Evolutionary conservation across 371 early-diverging fungal species (phyloP), one percentile per base, ranked within the genome.

Genomic region (Caulochytrium protostelioides): DNA sequence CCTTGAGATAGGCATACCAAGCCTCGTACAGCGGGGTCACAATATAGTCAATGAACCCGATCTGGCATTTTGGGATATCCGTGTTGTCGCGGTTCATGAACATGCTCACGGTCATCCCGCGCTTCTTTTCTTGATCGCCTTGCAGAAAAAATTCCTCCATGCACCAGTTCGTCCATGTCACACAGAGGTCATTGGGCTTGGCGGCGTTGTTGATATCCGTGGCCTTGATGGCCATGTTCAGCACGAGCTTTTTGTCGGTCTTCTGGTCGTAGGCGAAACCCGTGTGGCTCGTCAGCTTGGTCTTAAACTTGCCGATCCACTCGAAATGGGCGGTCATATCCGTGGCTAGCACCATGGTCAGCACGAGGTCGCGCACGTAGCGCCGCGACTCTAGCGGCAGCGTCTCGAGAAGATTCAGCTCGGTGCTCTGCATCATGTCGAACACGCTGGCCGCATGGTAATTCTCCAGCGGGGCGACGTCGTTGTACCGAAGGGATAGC

Each of bases 311-410:
- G 19, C 46, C 46, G 10, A 66, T 41, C 31, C 53, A 65, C 45
- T 69, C 68, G 49, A 64, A 69, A 35, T 68, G 69, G 39, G 37
- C 22, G 6, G 37, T 22, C 62, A 65, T 62, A 38, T 66, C 67
- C 16, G 67, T 66, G 5, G 65, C 65, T 16, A 66, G 35, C 2
- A 66, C 56, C 47, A 63, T 48, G 12, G 48, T 39, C 6, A 62
- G 41, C 14, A 55, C 39, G 16, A 49, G 27, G 22, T 61, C 59
- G 17, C 65, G 35, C 8, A 60, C 41, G 18, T 22, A 19, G 22
- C 47, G 39, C 5, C 38, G 30, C 26, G 33, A 15, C 4, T 66
- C 66, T 13, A 22, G 9, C 4, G 45, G 3, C 16, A 62, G 18
- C 13, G 17, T 15, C n/a, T 15, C 17, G 5, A 66, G 32, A 29